Evolutionary conservation across 2,329 filamentous ascomycete genomes (phyloP).

Genomic region (Trichoderma sp.): DNA sequence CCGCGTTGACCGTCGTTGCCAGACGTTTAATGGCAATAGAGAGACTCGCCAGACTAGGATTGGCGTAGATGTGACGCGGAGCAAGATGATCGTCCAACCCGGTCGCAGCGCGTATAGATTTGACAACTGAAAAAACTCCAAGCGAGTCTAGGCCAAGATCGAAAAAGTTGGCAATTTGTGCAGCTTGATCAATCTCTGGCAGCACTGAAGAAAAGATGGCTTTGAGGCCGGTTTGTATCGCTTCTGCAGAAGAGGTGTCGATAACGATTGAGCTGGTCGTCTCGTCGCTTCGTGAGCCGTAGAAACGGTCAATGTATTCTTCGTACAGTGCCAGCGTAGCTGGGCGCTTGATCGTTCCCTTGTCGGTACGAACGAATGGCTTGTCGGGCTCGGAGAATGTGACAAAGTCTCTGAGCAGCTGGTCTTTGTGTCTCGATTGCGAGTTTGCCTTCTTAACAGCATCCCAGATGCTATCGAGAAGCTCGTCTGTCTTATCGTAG

Average conservation of each 20-base stretch:
- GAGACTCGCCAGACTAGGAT: neutral
- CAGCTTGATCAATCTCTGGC: neutral
- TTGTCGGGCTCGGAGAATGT: constrained; percentile 46
- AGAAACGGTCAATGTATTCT: constrained; percentile 53
- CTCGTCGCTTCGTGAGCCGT: constrained; percentile 33
- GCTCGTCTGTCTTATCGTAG: constrained; percentile 30
- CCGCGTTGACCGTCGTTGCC: neutral
- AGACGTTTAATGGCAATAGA: neutral
- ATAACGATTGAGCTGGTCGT: neutral
- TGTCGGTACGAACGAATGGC: constrained; percentile 50
- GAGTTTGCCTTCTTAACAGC: constrained; percentile 49
- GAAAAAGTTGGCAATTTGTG: constrained; percentile 34
- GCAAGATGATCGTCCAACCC: constrained; percentile 31
- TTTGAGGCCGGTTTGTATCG: neutral
- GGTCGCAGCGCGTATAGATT: constrained; percentile 38
- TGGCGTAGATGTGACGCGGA: constrained; percentile 1
- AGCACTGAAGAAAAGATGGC: neutral
- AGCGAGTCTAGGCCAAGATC: constrained; percentile 42
- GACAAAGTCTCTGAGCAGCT: constrained; percentile 49
- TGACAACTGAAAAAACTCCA: constrained; percentile 38
- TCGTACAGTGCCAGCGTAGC: constrained; percentile 47
- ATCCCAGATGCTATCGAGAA: constrained; percentile 51
- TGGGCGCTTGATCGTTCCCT: constrained; percentile 50
- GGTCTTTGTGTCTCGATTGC: constrained; percentile 45
- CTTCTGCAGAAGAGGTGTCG: neutral